Conservation (phyloP, 1,284 basidiomycete species). For the Ustilago loliicola region DNA sequence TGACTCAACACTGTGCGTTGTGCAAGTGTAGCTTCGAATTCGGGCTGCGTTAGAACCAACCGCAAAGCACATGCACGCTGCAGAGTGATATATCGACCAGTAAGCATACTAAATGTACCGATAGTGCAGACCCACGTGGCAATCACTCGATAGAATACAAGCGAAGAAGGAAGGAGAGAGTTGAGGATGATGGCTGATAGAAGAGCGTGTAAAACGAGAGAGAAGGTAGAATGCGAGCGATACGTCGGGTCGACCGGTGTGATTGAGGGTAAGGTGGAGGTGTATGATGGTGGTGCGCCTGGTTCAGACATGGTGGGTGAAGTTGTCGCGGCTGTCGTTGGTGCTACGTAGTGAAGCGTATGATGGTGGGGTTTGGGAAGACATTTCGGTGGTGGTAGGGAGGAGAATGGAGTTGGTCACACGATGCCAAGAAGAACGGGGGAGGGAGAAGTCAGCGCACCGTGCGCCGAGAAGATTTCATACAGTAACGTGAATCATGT, state of each 20-base stretch:
- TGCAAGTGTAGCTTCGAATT: not conserved
- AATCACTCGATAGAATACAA: not conserved
- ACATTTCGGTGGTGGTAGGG: not conserved
- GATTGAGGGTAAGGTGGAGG: not conserved
- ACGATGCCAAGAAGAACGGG: not conserved
- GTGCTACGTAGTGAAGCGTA: not conserved
- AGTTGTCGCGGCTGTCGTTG: not conserved
- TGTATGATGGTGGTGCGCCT: not conserved
- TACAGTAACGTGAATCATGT: no score
- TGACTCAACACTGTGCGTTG: conserved; percentile 10
- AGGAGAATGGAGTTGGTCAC: not conserved
- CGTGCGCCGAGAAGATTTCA: not conserved
- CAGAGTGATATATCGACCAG: conserved; percentile 12
- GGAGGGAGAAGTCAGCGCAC: not conserved
- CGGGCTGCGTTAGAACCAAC: not conserved
- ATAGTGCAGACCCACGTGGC: not conserved
- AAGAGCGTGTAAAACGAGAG: not conserved
- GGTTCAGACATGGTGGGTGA: not conserved
- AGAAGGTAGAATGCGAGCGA: not conserved
- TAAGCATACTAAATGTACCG: conserved; percentile 16
- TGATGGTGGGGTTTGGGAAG: not conserved
- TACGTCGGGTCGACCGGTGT: not conserved
- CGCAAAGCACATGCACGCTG: conserved; percentile 15
- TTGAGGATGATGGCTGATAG: conserved; percentile 1
- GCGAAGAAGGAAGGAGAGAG: not conserved